Evolutionary conservation across 352 stramenopile species (phyloP), one percentile per base, ranked within the genome.

Genomic region (Phytophthora podocarpi): DNA sequence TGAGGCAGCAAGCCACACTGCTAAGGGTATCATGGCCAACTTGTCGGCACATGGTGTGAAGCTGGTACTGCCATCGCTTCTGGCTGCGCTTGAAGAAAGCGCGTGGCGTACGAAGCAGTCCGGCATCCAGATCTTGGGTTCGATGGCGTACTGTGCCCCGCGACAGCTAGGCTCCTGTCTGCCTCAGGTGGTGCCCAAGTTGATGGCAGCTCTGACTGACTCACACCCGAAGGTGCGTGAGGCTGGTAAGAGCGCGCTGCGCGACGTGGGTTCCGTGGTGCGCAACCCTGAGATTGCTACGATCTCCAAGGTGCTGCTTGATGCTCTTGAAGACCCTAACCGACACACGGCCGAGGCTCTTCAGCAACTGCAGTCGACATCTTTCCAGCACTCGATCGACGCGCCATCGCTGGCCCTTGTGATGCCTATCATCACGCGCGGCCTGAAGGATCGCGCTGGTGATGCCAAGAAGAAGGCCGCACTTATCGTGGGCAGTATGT

Each of bases 331-430:
- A 45, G 97, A 99, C 65, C 94, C 95, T 1, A 95, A 94, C 62
- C 86, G 84, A 52, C 72, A 91, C 63, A 99, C 97, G 15, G 65
- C 90, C 15, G 85, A 93, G 23, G 98, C 97, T 45, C 80, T 99
- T 15, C 97, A 99, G 80, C 86, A 97, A 61, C 74, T 99, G 26
- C 97, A 99, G 56, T 96, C 90, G 34, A 99, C 96, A 24, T 96
- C 97, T 56, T 99, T 99, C 75, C 85, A 99, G 63, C 98, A 99
- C 82, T 98, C 97, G 59, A 99, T 99, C 65, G 98, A 99, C 74
- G 97, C 98, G 23, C 97, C 98, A 16, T 99, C 97, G 59, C 79
- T 99, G 23, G 97, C 98, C 20, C 85, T 99, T n/a, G 94, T 99
- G 61, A 98, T 99, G 76, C 98, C 98, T 20, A 98, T 99, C 57